Evolutionary conservation across 768 basidiomycete genomes (phyloP).

Genomic region (Lepiota brunneoincarnata): DNA sequence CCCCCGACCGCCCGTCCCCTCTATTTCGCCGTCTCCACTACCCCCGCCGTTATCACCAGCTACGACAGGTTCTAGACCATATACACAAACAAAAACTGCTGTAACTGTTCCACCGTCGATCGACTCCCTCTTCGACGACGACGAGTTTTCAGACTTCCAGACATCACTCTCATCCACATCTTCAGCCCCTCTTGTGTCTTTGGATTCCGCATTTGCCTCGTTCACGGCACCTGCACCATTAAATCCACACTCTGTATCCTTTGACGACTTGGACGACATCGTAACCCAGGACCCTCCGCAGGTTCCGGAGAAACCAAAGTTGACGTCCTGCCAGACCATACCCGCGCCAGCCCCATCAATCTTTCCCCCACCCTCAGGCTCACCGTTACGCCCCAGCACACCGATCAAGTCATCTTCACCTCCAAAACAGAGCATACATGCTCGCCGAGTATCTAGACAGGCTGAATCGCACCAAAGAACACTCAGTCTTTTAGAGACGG

Average conservation of each 20-base stretch:
- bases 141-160: slow-evolving; percentile 54
- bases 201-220: not conserved
- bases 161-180: slow-evolving; percentile 28
- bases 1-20: not conserved
- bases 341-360: not conserved
- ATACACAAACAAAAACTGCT: slow-evolving; percentile 14
- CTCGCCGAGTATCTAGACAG: slow-evolving; percentile 31
- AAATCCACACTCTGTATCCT: slow-evolving; percentile 13
- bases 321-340: slow-evolving; percentile 24
- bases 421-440: slow-evolving; percentile 13
- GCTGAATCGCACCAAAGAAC: slow-evolving; percentile 53
- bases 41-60: not conserved
- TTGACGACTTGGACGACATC: slow-evolving; percentile 47
- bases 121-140: slow-evolving; percentile 35
- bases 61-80: not conserved
- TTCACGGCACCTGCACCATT: slow-evolving; percentile 6
- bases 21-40: not conserved
- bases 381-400: slow-evolving; percentile 4
- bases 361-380: not conserved
- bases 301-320: slow-evolving; percentile 29
- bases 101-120: slow-evolving; percentile 22
- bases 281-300: slow-evolving; percentile 21
- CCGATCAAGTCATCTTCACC: slow-evolving; percentile 5
- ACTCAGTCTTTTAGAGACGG: slow-evolving; percentile 52
- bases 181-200: slow-evolving; percentile 17